Percentiles rank a stretch among this genome's conserved stretches.
Evolutionary conservation across 1,139 yeast species (phyloP).

Genomic region (Yarrowia galli): DNA sequence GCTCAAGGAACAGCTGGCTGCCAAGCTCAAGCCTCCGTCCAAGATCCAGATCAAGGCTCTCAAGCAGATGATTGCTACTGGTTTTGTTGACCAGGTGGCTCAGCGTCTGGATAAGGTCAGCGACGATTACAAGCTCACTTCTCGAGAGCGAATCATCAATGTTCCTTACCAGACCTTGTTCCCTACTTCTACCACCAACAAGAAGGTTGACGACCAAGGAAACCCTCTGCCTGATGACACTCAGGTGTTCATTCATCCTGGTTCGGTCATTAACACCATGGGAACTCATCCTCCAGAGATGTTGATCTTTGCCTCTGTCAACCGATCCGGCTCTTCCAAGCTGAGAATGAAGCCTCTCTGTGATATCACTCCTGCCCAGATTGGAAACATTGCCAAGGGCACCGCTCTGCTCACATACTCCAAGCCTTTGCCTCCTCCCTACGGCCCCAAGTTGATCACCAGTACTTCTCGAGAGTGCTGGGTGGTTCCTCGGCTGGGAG

Average conservation of each 20-base stretch:
- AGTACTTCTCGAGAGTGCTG: constrained; percentile 77
- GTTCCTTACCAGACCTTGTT: constrained; percentile 79
- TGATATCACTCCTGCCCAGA: constrained; percentile 74
- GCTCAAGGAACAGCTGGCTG: constrained; percentile 56
- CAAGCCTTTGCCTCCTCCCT: constrained; percentile 90
- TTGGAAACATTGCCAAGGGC: constrained; percentile 76
- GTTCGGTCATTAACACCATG: constrained; percentile 63
- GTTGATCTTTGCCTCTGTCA: constrained; percentile 60
- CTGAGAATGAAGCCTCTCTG: constrained; percentile 75
- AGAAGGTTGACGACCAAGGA: constrained; percentile 52
- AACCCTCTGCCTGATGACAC: constrained; percentile 46
- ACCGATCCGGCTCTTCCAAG: constrained; percentile 53
- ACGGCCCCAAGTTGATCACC: constrained; percentile 74
- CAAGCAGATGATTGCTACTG: constrained; percentile 92
- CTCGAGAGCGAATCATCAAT: constrained; percentile 62
- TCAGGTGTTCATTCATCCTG: constrained; percentile 77
- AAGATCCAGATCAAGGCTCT: constrained; percentile 74
- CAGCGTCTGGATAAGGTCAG: constrained; percentile 79
- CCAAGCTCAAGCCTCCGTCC: constrained; percentile 72
- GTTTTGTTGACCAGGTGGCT: constrained; percentile 90
- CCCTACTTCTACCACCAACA: constrained; percentile 55
- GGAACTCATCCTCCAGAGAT: constrained; percentile 79
- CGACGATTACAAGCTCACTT: constrained; percentile 55
- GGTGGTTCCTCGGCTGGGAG: constrained; percentile 91
- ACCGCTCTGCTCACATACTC: constrained; percentile 82